These are phyloP conservation scores for Fusarium sp. DNA, from an alignment of 2,329 filamentous ascomycete species.

Conservation along the genomic window DNA sequence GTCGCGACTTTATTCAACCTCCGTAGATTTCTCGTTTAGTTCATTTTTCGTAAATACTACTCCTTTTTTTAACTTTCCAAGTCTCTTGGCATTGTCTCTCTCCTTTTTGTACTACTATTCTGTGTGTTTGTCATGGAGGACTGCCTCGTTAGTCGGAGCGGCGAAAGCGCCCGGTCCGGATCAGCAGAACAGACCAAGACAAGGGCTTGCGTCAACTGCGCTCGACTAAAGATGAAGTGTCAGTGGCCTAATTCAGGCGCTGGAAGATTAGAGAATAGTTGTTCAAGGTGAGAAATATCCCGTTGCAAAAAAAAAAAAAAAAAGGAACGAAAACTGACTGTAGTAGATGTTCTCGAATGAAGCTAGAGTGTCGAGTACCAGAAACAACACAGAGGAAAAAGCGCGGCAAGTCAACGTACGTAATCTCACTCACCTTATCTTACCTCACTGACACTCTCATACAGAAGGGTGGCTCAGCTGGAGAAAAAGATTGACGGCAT, in stretches of 20 bases:
- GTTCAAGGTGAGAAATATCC: slow-evolving; percentile 41
- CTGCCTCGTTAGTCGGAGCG: slow-evolving; percentile 30
- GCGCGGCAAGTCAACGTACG: slow-evolving; percentile 53
- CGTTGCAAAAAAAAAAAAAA: not conserved
- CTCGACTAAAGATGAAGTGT: slow-evolving; percentile 53
- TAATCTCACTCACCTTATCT: not conserved
- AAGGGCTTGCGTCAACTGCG: slow-evolving; percentile 52
- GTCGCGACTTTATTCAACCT: not conserved
- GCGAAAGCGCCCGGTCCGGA: not conserved
- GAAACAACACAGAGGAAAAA: slow-evolving; percentile 49
- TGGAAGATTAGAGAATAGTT: slow-evolving; percentile 32
- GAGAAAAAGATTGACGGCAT: slow-evolving; percentile 57
- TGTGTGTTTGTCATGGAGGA: slow-evolving; percentile 32
- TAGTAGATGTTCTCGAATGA: slow-evolving; percentile 51
- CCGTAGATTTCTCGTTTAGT: not conserved
- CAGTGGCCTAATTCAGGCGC: slow-evolving; percentile 46
- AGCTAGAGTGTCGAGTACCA: slow-evolving; percentile 49
- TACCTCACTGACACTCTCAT: not conserved
- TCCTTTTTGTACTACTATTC: not conserved
- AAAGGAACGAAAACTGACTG: not conserved
- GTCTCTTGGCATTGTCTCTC: not conserved
- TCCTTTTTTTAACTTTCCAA: not conserved
- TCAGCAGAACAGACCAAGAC: slow-evolving; percentile 29
- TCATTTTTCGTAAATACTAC: not conserved
- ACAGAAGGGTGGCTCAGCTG: slow-evolving; percentile 52